phyloP scores from a whole-genome alignment of 2,329 filamentous ascomycete species.

The Calcarisporium arbuscula region DNA sequence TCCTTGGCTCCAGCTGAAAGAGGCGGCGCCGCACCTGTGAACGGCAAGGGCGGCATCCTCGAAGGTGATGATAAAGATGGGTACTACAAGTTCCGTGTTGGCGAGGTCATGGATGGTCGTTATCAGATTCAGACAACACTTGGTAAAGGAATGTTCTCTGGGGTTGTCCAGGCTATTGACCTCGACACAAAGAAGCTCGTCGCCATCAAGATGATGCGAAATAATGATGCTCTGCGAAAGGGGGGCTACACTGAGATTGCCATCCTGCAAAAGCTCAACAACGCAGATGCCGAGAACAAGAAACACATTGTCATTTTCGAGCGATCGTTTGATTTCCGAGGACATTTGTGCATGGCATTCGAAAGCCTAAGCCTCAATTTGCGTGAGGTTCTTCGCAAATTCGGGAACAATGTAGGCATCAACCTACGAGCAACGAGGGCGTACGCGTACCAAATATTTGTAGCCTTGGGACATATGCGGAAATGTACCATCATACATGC shows the following conservation, averaged over 20 bases:
- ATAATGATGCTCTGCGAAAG: conserved; percentile 88
- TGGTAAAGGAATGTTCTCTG: conserved; percentile 93
- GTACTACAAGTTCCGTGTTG: conserved; percentile 91
- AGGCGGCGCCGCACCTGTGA: conserved; percentile 44
- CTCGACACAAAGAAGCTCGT: conserved; percentile 69
- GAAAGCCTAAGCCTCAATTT: conserved; percentile 92
- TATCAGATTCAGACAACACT: conserved; percentile 85
- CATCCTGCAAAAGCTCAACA: conserved; percentile 81
- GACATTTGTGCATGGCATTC: conserved; percentile 93
- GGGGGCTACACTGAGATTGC: conserved; percentile 92
- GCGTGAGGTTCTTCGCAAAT: conserved; percentile 90
- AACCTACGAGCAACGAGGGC: conserved; percentile 80
- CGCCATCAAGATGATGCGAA: conserved; percentile 95
- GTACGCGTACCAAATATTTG: conserved; percentile 92
- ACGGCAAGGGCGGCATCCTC: conserved; percentile 69
- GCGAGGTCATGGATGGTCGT: conserved; percentile 80
- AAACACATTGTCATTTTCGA: conserved; percentile 89
- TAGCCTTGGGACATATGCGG: conserved; percentile 79
- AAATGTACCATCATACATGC: conserved; percentile 93
- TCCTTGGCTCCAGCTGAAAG: conserved; percentile 27
- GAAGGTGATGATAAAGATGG: conserved; percentile 93
- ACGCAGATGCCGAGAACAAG: conserved; percentile 79
- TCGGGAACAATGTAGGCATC: conserved; percentile 89
- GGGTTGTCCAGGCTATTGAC: conserved; percentile 84
- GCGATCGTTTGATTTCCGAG: conserved; percentile 86